Base-by-base conservation (phyloP, 2,329 filamentous ascomycete genomes). In the Xylaria multiplex region DNA sequence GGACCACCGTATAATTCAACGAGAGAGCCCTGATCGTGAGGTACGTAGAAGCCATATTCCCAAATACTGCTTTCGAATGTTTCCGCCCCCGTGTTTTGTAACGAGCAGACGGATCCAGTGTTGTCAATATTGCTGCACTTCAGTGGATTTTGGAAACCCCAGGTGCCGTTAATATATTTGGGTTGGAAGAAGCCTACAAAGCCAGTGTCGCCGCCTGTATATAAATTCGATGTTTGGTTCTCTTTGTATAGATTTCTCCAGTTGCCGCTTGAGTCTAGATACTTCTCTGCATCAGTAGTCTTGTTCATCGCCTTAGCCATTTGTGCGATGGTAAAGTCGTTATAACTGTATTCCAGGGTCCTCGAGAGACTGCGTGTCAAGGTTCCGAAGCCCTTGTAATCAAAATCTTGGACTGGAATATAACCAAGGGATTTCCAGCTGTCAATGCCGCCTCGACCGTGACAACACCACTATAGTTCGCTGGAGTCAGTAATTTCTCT, bases 301-400 rank as follows among this genome's bases (percentile, higher is more conserved):
- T 85, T 82, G 1, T 86, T 86, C 45, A 91, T 75, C 0, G 79
- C 81, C 9, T 82, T 81, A 0, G 90, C 90, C 62, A 93, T 85
- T 53, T 87, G 81, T 0, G 88, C 82, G 62, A 92, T 88, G 69
- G 86, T 88, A 72, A 88, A 94, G 78, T 93, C 91, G 69, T 93
- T 88, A 77, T 93, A 93, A 6, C 89, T 87, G 75, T 94, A 94
- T 75, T 93, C 91, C 0, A 93, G 85, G 0, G 91, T 93, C 7
- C 91, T 84, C 1, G 89, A 92, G 30, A 93, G 85, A 68, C 86
- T 90, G 6, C 91, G 84, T 0, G 91, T 93, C 76, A 91, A 85
- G 0, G 88, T 87, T 0, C 91, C 91, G n/a, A 87, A 85, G 2
- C 90, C 90, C 64, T 82, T 82, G 75, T 81, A 81, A 75, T 93